phyloP scores from a whole-genome alignment of 225 moss, liverwort and hornwort genomes.

The Pseudisothecium myosuroides region DNA sequence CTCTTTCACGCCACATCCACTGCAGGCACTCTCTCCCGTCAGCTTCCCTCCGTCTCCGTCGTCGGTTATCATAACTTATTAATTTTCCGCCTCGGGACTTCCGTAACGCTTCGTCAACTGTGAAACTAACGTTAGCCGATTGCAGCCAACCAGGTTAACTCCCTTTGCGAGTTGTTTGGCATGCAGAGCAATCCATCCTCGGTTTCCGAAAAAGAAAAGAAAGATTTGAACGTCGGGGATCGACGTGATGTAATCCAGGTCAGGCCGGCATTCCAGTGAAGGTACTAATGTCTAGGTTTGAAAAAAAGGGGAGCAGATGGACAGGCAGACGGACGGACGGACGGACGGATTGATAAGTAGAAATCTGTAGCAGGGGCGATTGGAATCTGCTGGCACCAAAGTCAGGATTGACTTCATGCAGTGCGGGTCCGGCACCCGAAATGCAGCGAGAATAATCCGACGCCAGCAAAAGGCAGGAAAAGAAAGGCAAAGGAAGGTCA shows the following conservation, averaged over 20 bases:
- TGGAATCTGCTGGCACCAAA: background rate
- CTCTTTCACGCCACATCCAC: background rate
- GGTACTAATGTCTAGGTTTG: background rate
- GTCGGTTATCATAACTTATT: background rate
- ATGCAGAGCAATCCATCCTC: background rate
- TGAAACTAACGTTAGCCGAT: background rate
- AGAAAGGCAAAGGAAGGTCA: background rate
- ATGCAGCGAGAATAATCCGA: background rate
- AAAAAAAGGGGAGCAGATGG: background rate
- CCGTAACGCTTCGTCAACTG: background rate
- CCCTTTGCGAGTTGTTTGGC: background rate
- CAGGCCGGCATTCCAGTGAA: background rate
- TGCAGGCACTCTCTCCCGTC: background rate
- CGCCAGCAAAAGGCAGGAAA: background rate
- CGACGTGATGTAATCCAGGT: background rate
- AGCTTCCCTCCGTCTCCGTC: background rate
- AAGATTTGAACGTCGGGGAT: background rate
- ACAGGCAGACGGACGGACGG: background rate
- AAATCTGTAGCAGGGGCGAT: background rate
- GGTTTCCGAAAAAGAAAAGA: background rate
- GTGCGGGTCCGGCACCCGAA: background rate
- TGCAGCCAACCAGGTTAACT: background rate
- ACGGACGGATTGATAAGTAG: background rate
- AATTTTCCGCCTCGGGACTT: background rate
- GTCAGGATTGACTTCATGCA: background rate